phyloP scores from a whole-genome alignment of 352 stramenopile species.

The Pythium oligandrum region DNA sequence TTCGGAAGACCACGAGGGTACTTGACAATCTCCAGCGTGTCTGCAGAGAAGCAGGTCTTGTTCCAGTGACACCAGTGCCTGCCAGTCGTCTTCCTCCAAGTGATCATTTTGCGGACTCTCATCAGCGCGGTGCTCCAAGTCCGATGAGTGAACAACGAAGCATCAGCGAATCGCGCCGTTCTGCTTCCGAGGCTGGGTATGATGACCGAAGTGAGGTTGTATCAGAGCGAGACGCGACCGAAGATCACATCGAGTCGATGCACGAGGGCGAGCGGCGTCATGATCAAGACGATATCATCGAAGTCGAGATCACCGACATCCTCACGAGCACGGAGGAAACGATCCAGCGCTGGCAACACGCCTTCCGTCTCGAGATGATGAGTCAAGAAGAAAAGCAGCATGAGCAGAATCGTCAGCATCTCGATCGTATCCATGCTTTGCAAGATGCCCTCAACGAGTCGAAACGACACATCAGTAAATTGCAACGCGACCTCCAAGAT shows the following conservation, averaged over 20 bases:
- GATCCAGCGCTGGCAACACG: constrained; percentile 22
- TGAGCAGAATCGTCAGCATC: constrained; percentile 14
- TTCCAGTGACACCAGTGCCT: constrained; percentile 1
- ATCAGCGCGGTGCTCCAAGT: no score
- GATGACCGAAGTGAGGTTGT: no score
- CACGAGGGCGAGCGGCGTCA: no score
- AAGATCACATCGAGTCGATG: no score
- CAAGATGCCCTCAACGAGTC: constrained; percentile 14
- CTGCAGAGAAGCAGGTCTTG: constrained; percentile 17
- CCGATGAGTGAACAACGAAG: no score
- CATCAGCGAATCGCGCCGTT: no score
- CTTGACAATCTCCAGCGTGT: constrained; percentile 18
- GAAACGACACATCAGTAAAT: constrained; percentile 13
- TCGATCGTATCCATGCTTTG: constrained; percentile 18
- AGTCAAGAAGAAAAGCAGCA: constrained; percentile 17
- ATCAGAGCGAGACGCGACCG: no score
- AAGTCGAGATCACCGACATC: constrained; percentile 23
- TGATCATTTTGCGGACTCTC: neutral
- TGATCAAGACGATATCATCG: constrained; percentile 13
- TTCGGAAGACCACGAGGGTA: constrained; percentile 11
- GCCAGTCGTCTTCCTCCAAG: neutral
- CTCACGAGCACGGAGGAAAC: constrained; percentile 17
- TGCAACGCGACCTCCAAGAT: constrained; percentile 12
- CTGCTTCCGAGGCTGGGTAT: no score
- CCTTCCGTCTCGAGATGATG: constrained; percentile 22